Evolutionary conservation across 1,284 basidiomycete species (phyloP).

Genomic region (Fomitiporia mediterranea): DNA sequence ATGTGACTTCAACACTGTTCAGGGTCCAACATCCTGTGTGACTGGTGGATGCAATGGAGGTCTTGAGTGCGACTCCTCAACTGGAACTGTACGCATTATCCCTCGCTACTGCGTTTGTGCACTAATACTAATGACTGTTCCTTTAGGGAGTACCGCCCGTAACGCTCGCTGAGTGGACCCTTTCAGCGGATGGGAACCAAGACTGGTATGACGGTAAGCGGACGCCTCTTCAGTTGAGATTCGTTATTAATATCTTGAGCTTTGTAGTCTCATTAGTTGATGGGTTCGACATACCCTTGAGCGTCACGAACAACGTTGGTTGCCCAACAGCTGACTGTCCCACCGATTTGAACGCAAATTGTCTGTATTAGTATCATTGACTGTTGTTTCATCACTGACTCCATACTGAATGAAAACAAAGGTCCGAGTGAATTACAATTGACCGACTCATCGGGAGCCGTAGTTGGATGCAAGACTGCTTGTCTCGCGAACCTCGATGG

Average conservation of each 20-base stretch:
- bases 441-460: conserved; percentile 43
- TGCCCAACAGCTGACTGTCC: conserved; percentile 47
- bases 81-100: conserved; percentile 9
- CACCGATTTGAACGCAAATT: conserved; percentile 47
- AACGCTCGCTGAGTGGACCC: conserved; percentile 53
- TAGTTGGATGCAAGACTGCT: conserved; percentile 54
- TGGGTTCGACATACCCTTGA: conserved; percentile 55
- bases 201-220: conserved; percentile 46
- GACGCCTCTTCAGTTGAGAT: conserved; percentile 14
- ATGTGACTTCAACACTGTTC: conserved; percentile 36
- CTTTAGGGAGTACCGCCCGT: conserved; percentile 52
- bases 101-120: not conserved
- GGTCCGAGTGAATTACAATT: conserved; percentile 49
- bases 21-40: conserved; percentile 36
- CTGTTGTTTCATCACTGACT: not conserved
- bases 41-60: conserved; percentile 46
- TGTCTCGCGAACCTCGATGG: conserved; percentile 50
- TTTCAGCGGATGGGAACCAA: conserved; percentile 32
- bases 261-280: conserved; percentile 45
- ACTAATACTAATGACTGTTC: not conserved
- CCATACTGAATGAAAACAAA: conserved; percentile 21
- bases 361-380: conserved; percentile 25
- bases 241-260: conserved; percentile 23
- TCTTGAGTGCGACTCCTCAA: conserved; percentile 33
- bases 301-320: conserved; percentile 46